Base-by-base conservation (phyloP, 805 yeast genomes). In the Monosporozyma aquatica region DNA sequence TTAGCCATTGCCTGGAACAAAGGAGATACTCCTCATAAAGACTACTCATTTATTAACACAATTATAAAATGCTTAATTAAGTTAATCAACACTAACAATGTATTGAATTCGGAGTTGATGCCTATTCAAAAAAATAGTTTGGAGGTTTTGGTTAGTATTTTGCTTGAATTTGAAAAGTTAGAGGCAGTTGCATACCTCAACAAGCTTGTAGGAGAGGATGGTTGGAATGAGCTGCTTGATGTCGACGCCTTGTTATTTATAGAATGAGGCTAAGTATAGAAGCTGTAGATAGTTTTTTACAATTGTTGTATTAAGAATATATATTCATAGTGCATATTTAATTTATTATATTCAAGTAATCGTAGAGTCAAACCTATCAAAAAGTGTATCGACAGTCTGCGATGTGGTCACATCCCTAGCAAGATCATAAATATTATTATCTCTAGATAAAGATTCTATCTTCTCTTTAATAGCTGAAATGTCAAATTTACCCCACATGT, bases 1-100 rank as follows among this genome's bases (percentile, higher is more conserved):
- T 43, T 79, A 25, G 51, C 61, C 4, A 36, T 48, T 0, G 39
- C 42, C 3, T 40, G 50, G 17, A 29, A 37, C 13, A 20, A 18
- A 11, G 8, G 37, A 5, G 27, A 23, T 4, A 26, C 11, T 21
- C 8, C 3, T 4, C 47, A 40, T 38, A 36, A 17, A 6, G 42
- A 43, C 11, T 27, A 23, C 17, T 26, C 15, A 14, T 44, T 43
- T 26, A 40, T 45, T 27, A 44, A 37, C 42, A 44, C 40, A 2
- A 25, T 55, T 3, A 45, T 55, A 14, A 35, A 44, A 21, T 43
- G 54, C 15, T 45, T 56, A 9, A 38, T 45, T 13, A 36, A 28
- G 21, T 13, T 25, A 14, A 20, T 24, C 4, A 36, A 37, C 6
- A 17, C 23, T 7, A 17, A 32, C 15, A 20, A 8, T 18, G n/a